Percentiles rank a stretch among this genome's conserved stretches.
These are phyloP conservation scores for Lactarius hatsudake DNA, from an alignment of 768 basidiomycete genomes.

Conservation along the genomic window DNA sequence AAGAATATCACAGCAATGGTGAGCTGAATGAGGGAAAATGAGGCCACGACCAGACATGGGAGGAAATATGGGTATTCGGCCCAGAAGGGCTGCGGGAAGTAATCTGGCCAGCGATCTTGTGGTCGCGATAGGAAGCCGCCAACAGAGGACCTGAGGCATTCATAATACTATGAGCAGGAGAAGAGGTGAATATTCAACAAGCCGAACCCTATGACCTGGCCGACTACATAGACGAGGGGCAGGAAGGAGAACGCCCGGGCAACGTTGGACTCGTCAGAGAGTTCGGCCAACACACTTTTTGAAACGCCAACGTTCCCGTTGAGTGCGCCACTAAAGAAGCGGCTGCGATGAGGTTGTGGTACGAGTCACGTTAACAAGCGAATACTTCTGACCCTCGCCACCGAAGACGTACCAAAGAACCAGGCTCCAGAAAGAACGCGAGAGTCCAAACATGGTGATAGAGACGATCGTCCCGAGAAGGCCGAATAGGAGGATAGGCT, in stretches of 20 bases:
- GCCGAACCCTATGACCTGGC: not conserved
- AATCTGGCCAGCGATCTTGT: slow-evolving; percentile 24
- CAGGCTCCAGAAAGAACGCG: slow-evolving; percentile 35
- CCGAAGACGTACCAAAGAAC: slow-evolving; percentile 26
- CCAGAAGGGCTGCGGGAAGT: slow-evolving; percentile 29
- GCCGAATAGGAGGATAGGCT: slow-evolving; percentile 42
- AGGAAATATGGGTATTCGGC: slow-evolving; percentile 30
- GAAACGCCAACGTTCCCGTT: slow-evolving; percentile 45
- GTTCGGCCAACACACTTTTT: slow-evolving; percentile 66
- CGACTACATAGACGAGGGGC: slow-evolving; percentile 29
- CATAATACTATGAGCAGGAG: not conserved
- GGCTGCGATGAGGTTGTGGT: not conserved
- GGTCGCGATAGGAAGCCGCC: slow-evolving; percentile 29
- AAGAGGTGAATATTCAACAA: not conserved
- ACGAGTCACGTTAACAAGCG: not conserved
- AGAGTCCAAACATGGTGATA: slow-evolving; percentile 37
- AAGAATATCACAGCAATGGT: not conserved
- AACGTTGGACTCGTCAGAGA: slow-evolving; percentile 59
- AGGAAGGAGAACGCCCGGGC: slow-evolving; percentile 39
- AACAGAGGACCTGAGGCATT: slow-evolving; percentile 9
- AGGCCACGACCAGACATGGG: slow-evolving; percentile 21
- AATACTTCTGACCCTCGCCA: not conserved
- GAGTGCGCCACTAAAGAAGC: not conserved
- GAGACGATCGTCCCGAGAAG: slow-evolving; percentile 35
- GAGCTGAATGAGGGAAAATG: not conserved